Evolutionary conservation across 2,329 filamentous ascomycete species (phyloP).

Genomic region (Tothia fuscella): DNA sequence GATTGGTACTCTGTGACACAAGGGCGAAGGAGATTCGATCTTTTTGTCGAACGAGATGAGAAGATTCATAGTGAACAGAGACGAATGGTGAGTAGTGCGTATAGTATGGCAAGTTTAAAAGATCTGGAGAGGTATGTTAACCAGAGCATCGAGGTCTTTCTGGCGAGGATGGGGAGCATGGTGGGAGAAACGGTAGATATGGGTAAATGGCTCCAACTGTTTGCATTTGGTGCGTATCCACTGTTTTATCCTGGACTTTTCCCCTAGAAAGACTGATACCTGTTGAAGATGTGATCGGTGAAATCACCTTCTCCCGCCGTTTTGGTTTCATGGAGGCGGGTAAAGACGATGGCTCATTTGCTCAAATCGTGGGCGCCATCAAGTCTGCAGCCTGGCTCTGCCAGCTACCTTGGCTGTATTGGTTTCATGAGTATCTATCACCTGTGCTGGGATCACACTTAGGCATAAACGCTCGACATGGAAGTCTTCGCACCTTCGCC

Average conservation of each 20-base stretch:
- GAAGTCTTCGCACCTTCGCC: no score
- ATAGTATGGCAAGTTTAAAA: neutral
- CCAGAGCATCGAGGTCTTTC: no score
- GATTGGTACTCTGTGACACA: constrained; percentile 21
- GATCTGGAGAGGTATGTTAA: neutral
- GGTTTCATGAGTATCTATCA: no score
- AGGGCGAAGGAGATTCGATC: neutral
- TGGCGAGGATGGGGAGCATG: neutral
- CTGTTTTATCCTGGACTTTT: no score
- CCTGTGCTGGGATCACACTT: no score
- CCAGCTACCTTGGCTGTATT: no score
- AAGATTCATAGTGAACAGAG: constrained; percentile 26
- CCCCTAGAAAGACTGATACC: no score
- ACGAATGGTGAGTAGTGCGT: constrained; percentile 15
- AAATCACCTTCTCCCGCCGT: constrained; percentile 12
- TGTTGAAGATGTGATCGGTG: constrained; percentile 15
- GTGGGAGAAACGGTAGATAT: constrained; percentile 26
- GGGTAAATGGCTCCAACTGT: constrained; percentile 34
- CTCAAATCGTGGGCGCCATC: neutral
- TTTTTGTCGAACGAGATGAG: constrained; percentile 25
- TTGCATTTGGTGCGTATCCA: no score
- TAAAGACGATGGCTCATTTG: no score
- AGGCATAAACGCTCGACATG: no score
- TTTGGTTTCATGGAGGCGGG: constrained; percentile 13
- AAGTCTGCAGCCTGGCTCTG: no score